These are phyloP conservation scores for Pseudopithomyces chartarum DNA, from an alignment of 2,329 filamentous ascomycete species.

Conservation along the genomic window DNA sequence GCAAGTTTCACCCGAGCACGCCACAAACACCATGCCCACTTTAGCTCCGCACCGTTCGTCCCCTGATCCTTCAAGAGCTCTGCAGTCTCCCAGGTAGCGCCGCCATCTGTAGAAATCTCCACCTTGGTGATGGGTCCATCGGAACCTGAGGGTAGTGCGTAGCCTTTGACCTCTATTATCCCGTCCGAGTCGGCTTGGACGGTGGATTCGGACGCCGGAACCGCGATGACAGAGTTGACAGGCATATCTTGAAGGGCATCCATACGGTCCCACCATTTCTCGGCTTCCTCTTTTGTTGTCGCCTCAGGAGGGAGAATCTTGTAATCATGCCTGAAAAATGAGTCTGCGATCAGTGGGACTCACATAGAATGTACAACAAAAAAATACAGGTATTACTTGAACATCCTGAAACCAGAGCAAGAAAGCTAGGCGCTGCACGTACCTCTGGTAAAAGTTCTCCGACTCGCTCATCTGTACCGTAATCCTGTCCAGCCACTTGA, in stretches of 20 bases:
- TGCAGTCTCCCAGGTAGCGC: slow-evolving; percentile 57
- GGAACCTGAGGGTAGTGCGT: slow-evolving; percentile 60
- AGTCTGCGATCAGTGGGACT: not conserved
- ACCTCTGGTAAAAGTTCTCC: slow-evolving; percentile 61
- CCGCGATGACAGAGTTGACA: slow-evolving; percentile 60
- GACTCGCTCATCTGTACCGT: slow-evolving; percentile 58
- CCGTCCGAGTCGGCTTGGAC: slow-evolving; percentile 49
- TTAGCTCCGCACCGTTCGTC: slow-evolving; percentile 39
- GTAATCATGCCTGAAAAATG: slow-evolving; percentile 53
- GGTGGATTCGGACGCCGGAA: slow-evolving; percentile 52
- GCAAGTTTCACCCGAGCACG: slow-evolving; percentile 50
- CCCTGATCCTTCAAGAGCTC: slow-evolving; percentile 37
- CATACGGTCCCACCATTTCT: slow-evolving; percentile 57
- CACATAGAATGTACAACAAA: not conserved
- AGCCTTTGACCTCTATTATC: slow-evolving; percentile 57
- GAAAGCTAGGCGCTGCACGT: not conserved
- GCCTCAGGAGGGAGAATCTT: slow-evolving; percentile 62
- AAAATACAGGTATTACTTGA: not conserved
- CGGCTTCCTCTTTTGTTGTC: slow-evolving; percentile 54
- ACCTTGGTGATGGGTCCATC: slow-evolving; percentile 60
- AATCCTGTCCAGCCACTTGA: slow-evolving; percentile 62
- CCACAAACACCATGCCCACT: slow-evolving; percentile 65
- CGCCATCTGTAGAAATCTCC: slow-evolving; percentile 58
- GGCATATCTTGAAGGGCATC: slow-evolving; percentile 61
- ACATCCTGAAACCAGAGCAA: not conserved